Evolutionary conservation across 2,329 filamentous ascomycete genomes (phyloP), one percentile per base, ranked within the genome.

Genomic region (Talaromyces sp.): DNA sequence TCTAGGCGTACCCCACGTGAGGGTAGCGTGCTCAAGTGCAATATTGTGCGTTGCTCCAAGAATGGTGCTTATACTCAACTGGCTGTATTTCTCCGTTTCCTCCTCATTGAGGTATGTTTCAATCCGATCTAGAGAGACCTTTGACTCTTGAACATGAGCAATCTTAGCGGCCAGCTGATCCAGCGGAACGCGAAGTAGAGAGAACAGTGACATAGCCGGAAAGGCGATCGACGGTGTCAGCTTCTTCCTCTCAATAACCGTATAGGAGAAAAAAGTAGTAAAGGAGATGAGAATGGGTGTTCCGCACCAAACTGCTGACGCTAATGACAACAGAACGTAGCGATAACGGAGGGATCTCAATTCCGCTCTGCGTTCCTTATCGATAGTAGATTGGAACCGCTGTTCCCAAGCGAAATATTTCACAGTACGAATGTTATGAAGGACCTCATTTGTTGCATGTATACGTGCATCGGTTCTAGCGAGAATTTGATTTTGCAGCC

Each of bases 171-270:
- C 43, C 53, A 56, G 40, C 21, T 43, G 35, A 19, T 56, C 53
- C 10, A 56, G 6, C 2, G 53, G 53, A 17, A 56, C 50, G 2
- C 53, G 53, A 19, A 56, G 28, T 7, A 56, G 50, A 17, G 35
- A n/a, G 15, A 56, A 56, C 11, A 56, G 33, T 3, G 53, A 33
- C n/a, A 56, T 33, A 37, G 53, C 53, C 15, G 53, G 53, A 39
- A 56, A 56, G 5, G 53, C 53, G 19, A 36, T 40, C 5, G 53
- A 48, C n/a, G 53, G 50, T n/a, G n/a, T 36, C n/a, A 56, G 13
- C 2, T 41, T 19, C 9, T 39, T 17, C 1, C 17, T 33, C 40
- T 28, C 40, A 11, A 56, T 21, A 10, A 56, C 13, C 1, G 53
- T 50, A n/a, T 56, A 56, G 4, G 50, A 45, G 10, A 55, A 55